A percentile compares a stretch with the other conserved stretches of the same genome.
phyloP scores from a whole-genome alignment of 2,329 filamentous ascomycete genomes.

The Phoma sp. region DNA sequence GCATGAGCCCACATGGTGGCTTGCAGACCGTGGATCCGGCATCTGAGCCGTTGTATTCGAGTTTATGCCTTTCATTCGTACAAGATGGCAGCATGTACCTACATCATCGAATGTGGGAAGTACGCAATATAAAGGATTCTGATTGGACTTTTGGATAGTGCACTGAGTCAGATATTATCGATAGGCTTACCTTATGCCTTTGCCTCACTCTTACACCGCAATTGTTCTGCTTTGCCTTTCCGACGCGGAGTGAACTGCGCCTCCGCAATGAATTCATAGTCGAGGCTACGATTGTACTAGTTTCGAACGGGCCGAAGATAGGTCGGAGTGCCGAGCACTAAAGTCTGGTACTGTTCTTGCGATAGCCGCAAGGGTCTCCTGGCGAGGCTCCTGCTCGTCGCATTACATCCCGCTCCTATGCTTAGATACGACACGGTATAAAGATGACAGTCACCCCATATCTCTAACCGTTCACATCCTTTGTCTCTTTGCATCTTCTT shows the following conservation, averaged over 20 bases:
- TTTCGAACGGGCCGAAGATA: conserved; percentile 13
- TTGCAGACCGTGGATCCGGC: conserved; percentile 13
- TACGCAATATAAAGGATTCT: background rate
- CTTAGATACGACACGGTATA: conserved; percentile 7
- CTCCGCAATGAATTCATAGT: background rate
- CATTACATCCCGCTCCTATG: conserved; percentile 3
- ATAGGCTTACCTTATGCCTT: conserved; percentile 6
- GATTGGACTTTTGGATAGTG: conserved; percentile 7
- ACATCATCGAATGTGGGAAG: conserved; percentile 7
- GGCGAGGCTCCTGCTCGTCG: conserved; percentile 7
- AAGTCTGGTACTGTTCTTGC: conserved; percentile 10
- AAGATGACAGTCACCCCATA: conserved; percentile 3
- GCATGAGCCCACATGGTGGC: conserved; percentile 15
- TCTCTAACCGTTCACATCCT: background rate
- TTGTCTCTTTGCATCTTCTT: background rate
- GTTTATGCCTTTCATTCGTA: conserved; percentile 4
- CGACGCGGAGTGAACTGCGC: background rate
- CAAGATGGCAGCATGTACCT: background rate
- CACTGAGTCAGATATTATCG: conserved; percentile 4
- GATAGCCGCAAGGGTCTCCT: conserved; percentile 7
- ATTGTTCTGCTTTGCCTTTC: conserved; percentile 2
- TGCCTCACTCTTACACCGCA: conserved; percentile 18
- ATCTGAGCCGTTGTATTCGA: conserved; percentile 8
- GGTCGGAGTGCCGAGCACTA: conserved; percentile 11
- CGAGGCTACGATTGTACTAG: conserved; percentile 3